Evolutionary conservation across 78 protist genomes (phyloP), one percentile per base, ranked within the genome.

Genomic region (Corallochytrium limacisporum): DNA sequence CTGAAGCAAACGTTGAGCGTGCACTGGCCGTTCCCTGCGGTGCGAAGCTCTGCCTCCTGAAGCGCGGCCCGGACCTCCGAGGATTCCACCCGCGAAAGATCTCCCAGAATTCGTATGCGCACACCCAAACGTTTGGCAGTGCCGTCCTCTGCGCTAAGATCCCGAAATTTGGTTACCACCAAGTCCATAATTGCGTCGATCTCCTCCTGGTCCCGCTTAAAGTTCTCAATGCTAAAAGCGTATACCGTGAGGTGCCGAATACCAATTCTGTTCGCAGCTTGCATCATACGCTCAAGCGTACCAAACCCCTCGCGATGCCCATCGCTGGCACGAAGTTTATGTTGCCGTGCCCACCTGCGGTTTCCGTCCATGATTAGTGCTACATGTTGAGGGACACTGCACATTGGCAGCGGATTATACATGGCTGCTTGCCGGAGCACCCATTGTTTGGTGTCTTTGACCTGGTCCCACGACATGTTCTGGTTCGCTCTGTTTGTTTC

Each of bases 321-420:
- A 7, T 8, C 15, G 33, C 31, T 4, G 48, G 47, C 0, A 92
- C 91, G 28, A 38, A 90, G 18, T 93, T 47, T 10, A 33, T 32
- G 32, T 57, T 57, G n/a, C 63, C 63, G 1, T 57, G n/a, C n/a
- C n/a, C n/a, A n/a, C n/a, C n/a, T n/a, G n/a, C 95, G 71, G 75
- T 89, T 89, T 16, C 95, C 95, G 32, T 89, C 96, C 96, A 91
- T 91, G 48, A 91, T 88, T 32, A 91, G 71, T 2, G 90, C 92
- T 5, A 91, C 69, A 47, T 87, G 91, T 33, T 36, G 22, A 15
- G 96, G 96, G 10, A 91, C n/a, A 9, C 15, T 20, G 26, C 63
- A n/a, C n/a, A n/a, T n/a, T n/a, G n/a, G n/a, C n/a, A n/a, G n/a
- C n/a, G n/a, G n/a, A n/a, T n/a, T n/a, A n/a, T n/a, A n/a, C 63